A percentile compares a stretch with the other conserved stretches of the same genome.
Conservation (phyloP, 1,284 basidiomycete species). For the Microbotryomycetes sp. region DNA sequence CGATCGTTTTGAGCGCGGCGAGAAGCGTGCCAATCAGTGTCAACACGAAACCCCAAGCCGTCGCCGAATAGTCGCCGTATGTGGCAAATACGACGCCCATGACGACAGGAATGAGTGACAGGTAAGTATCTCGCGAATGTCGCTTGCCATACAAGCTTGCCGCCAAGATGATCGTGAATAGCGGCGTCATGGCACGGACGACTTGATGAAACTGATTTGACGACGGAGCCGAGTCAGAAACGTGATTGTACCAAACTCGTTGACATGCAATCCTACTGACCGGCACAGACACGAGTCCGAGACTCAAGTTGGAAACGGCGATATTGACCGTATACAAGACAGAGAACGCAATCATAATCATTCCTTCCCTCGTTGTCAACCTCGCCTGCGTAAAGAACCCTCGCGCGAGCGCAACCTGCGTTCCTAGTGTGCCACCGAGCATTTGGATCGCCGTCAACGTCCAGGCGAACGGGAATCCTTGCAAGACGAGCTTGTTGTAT, state of each 20-base stretch:
- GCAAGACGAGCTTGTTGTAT: conserved; percentile 84
- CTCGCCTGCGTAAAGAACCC: conserved; percentile 58
- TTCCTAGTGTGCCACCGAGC: conserved; percentile 50
- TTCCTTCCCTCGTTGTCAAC: conserved; percentile 52
- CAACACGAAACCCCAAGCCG: conserved; percentile 67
- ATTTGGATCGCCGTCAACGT: conserved; percentile 39
- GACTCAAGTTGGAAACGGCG: conserved; percentile 78
- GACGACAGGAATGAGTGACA: conserved; percentile 78
- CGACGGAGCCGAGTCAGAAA: neutral
- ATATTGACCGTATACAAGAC: conserved; percentile 85
- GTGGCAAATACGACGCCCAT: conserved; percentile 78
- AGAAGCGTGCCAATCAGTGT: conserved; percentile 81
- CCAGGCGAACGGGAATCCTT: conserved; percentile 85
- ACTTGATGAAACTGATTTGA: conserved; percentile 78
- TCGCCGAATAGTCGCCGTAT: conserved; percentile 43
- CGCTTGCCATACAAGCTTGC: conserved; percentile 45
- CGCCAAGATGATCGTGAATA: conserved; percentile 78
- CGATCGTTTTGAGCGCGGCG: conserved; percentile 82
- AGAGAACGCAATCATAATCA: conserved; percentile 68
- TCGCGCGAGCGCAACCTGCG: conserved; percentile 55
- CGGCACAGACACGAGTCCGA: conserved; percentile 81
- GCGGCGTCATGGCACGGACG: conserved; percentile 79
- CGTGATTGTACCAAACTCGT: neutral
- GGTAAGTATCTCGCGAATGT: conserved; percentile 54
- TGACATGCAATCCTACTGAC: too few species aligned